A percentile compares a stretch with the other conserved stretches of the same genome.
Evolutionary conservation across 2,329 filamentous ascomycete species (phyloP).

Genomic region (Alternaria dauci): DNA sequence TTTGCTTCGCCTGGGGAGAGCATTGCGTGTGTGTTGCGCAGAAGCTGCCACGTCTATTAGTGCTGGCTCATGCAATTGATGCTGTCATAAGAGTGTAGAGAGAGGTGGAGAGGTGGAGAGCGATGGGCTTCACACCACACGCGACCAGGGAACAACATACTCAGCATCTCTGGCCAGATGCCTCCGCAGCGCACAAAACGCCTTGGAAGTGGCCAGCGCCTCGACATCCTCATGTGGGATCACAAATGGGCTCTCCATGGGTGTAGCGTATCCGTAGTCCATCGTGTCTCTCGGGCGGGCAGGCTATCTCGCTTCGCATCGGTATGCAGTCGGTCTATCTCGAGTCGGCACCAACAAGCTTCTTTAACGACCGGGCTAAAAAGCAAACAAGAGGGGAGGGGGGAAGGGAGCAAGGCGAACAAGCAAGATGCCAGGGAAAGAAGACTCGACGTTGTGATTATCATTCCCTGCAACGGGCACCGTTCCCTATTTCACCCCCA

Average conservation of each 20-base stretch:
- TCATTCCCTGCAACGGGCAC: slow-evolving; percentile 7
- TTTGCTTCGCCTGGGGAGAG: slow-evolving; percentile 44
- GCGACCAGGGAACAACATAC: slow-evolving; percentile 40
- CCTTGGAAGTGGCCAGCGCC: slow-evolving; percentile 50
- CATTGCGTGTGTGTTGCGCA: slow-evolving; percentile 53
- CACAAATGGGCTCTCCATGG: slow-evolving; percentile 52
- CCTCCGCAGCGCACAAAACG: slow-evolving; percentile 55
- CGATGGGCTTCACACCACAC: slow-evolving; percentile 5
- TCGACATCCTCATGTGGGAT: slow-evolving; percentile 55
- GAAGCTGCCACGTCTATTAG: slow-evolving; percentile 35
- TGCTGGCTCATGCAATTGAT: not conserved
- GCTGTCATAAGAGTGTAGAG: not conserved
- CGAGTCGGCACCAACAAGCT: slow-evolving; percentile 7
- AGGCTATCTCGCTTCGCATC: slow-evolving; percentile 16
- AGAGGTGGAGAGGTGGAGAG: not conserved
- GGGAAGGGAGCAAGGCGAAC: slow-evolving; percentile 3
- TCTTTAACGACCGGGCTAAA: not conserved
- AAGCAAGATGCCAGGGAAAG: slow-evolving; percentile 6
- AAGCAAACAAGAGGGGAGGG: not conserved
- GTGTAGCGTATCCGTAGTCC: slow-evolving; percentile 13
- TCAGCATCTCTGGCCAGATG: slow-evolving; percentile 53
- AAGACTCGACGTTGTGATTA: slow-evolving; percentile 6
- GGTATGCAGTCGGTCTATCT: slow-evolving; percentile 7
- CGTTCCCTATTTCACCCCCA: slow-evolving; percentile 27
- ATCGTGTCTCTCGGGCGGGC: slow-evolving; percentile 7